Conservation (phyloP, 108 stramenopile species). For the Skeletonema marinoi region DNA sequence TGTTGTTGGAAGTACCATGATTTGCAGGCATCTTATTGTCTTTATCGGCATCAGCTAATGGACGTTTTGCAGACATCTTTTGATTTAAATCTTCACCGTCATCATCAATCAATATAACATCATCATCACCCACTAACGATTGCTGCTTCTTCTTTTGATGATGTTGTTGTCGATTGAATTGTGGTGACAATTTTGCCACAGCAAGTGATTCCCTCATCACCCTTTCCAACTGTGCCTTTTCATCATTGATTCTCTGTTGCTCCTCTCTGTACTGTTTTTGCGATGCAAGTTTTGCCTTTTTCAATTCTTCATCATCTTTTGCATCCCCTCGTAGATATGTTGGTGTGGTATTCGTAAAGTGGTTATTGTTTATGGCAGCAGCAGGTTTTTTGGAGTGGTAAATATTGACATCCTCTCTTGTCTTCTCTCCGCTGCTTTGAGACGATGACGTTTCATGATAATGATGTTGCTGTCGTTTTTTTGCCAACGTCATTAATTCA, state of each 20-base stretch:
- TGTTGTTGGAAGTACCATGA: background rate
- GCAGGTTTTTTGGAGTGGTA: background rate
- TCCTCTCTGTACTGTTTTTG: background rate
- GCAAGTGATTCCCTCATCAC: background rate
- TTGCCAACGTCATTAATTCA: background rate
- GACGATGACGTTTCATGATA: background rate
- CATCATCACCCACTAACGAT: background rate
- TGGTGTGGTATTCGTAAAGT: background rate
- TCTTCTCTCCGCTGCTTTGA: background rate
- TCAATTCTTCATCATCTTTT: background rate
- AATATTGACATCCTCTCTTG: background rate
- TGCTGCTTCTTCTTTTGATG: background rate
- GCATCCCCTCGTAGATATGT: background rate
- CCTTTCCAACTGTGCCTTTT: background rate
- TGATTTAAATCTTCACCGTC: background rate
- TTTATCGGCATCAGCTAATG: background rate
- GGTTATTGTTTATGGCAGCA: background rate
- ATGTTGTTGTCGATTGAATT: background rate
- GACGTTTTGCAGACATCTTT: background rate
- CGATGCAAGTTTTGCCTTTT: background rate
- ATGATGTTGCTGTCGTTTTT: background rate
- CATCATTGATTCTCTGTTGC: background rate
- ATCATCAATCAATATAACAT: background rate
- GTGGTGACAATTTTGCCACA: background rate
- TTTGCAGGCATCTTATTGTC: background rate